These are phyloP conservation scores for Nicotiana benthamiana DNA, from an alignment of 257 asterid species.

Conservation along the genomic window DNA sequence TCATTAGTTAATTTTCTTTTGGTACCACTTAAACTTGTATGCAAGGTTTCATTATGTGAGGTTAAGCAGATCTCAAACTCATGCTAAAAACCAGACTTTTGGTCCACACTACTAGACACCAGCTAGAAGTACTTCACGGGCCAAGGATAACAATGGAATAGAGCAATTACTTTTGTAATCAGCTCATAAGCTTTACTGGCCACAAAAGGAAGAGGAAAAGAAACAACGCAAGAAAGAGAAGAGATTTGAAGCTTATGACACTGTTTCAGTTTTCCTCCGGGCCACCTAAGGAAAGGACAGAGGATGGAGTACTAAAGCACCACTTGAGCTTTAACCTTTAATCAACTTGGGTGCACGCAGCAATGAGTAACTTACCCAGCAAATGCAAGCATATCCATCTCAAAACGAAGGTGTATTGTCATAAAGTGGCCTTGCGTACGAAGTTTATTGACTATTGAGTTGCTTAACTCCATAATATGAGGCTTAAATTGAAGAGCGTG, in stretches of 20 bases:
- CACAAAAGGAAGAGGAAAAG: constrained; percentile 2
- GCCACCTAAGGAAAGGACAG: background rate
- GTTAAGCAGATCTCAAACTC: background rate
- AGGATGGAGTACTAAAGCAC: background rate
- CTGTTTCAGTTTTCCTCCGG: background rate
- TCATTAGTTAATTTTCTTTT: too few relatives aligned
- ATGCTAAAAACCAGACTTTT: background rate
- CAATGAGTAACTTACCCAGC: constrained; percentile 65
- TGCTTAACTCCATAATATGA: constrained; percentile 87
- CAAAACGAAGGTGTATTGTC: constrained; percentile 97
- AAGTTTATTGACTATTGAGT: constrained; percentile 63
- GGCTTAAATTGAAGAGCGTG: constrained; percentile 92
- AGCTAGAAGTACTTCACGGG: constrained; percentile 4
- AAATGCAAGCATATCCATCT: constrained; percentile 98
- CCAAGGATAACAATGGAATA: background rate
- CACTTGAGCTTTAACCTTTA: background rate
- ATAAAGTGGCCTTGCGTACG: constrained; percentile 94
- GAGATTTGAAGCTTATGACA: background rate
- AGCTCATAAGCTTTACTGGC: background rate
- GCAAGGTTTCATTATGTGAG: too few relatives aligned
- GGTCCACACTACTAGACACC: background rate
- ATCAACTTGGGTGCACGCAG: constrained; percentile 6
- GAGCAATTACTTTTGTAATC: constrained; percentile 8
- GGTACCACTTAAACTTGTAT: too few relatives aligned
- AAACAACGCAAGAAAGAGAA: background rate